phyloP scores from a whole-genome alignment of 495 filamentous ascomycete species.

The Aspergillus diversus region DNA sequence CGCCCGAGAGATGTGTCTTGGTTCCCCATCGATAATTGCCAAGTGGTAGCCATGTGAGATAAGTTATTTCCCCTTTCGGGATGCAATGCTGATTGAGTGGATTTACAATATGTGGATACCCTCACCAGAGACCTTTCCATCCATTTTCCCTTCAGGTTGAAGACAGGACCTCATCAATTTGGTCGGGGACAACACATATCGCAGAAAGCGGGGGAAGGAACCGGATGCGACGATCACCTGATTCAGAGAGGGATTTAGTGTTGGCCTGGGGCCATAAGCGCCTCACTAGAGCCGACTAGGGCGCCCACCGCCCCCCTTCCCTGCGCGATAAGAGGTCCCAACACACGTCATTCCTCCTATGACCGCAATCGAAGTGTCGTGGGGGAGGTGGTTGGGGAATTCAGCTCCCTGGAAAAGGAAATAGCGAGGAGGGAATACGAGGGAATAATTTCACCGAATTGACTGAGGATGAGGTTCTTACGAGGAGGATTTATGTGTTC shows the following conservation, averaged over 20 bases:
- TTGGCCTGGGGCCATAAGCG: constrained; percentile 13
- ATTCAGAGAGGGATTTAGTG: constrained; percentile 13
- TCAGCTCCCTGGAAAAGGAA: neutral
- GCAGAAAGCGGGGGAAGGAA: constrained; percentile 14
- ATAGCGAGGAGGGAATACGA: neutral
- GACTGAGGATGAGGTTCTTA: no score
- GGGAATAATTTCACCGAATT: neutral
- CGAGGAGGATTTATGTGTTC: no score
- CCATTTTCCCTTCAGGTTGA: no score
- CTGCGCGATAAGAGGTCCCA: constrained; percentile 22
- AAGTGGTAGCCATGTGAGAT: neutral
- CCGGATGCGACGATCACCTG: constrained; percentile 37
- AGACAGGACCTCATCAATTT: neutral
- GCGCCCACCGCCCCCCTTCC: constrained; percentile 18
- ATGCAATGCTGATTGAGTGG: neutral
- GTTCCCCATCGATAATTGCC: no score
- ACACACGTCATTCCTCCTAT: constrained; percentile 24
- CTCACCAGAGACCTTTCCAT: no score
- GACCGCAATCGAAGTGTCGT: neutral
- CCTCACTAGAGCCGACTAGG: constrained; percentile 12
- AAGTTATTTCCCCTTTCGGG: neutral
- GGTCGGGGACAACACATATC: neutral
- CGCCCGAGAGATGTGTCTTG: no score
- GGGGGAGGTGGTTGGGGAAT: neutral
- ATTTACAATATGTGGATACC: no score